Base-by-base conservation (phyloP, 352 stramenopile genomes). In the Globisporangium heterothallicum region DNA sequence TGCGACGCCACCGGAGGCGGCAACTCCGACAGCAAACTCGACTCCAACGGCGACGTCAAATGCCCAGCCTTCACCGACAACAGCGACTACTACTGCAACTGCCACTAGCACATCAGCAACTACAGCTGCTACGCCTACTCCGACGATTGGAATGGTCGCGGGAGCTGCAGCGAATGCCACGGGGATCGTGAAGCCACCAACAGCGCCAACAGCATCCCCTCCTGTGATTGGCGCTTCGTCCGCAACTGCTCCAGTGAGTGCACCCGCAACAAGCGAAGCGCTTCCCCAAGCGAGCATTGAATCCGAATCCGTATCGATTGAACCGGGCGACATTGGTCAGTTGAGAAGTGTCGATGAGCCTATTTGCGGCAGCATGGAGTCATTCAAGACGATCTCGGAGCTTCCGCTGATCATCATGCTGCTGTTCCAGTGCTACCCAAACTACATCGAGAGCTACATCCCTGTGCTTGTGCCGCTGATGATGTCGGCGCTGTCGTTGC, bases 361-460 rank as follows among this genome's bases (percentile, higher is more conserved):
- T 5, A 68, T 96, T 7, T 89, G 74, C 53, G 85, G 73, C 58
- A 90, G 82, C 57, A 72, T 92, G 55, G 86, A 97, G 59, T 97
- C 89, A 29, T 97, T 97, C 68, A 96, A 95, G 61, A 94, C 98
- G 16, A 86, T 99, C 40, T 97, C 90, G 6, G 97, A 99, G 71
- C 89, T 96, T 52, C 96, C 96, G n/a, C 68, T 98, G 38, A 97
- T 97, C 66, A 96, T 99, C 53, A 99, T 98, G 92, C 70, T 99
- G 42, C 84, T 99, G 34, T 99, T 99, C 56, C 96, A 99, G 72
- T 92, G 98, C 48, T 98, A 99, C 70, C 94, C 93, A 16, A 97
- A 89, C 48, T 98, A 95, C 63, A 93, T 98, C 24, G 94, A 97
- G 72, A 90, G 71, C 40, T 97, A 98, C 65, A 97, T 99, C 40